Evolutionary conservation across 805 yeast species (phyloP).

Genomic region (Starmerella vitae): DNA sequence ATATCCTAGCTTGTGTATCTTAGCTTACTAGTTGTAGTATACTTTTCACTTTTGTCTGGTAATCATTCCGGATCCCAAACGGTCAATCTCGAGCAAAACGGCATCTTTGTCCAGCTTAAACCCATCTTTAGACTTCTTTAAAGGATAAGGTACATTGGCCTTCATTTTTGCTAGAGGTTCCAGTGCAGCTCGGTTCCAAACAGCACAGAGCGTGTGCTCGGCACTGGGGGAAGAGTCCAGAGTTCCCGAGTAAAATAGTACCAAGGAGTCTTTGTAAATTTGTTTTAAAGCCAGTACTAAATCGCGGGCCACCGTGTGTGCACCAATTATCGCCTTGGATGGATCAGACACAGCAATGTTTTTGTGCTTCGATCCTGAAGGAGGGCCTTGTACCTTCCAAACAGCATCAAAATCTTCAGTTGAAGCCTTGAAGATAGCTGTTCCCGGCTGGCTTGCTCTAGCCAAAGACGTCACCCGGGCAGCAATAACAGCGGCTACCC

Average conservation of each 20-base stretch:
- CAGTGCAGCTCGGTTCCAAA: constrained; percentile 57
- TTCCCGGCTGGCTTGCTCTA: constrained; percentile 32
- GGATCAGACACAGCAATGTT: constrained; percentile 30
- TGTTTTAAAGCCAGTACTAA: constrained; percentile 47
- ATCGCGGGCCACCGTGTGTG: constrained; percentile 48
- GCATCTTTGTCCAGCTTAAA: constrained; percentile 52
- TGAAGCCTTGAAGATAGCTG: constrained; percentile 64
- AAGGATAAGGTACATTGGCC: constrained; percentile 66
- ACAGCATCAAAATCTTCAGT: constrained; percentile 73
- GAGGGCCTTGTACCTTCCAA: constrained; percentile 40
- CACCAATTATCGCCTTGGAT: constrained; percentile 31
- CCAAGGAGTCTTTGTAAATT: constrained; percentile 51
- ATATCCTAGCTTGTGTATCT: neutral
- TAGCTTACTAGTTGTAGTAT: neutral
- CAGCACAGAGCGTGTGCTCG: constrained; percentile 57
- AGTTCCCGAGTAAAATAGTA: constrained; percentile 50
- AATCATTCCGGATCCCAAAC: constrained; percentile 31
- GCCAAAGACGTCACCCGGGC: constrained; percentile 79
- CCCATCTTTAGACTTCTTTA: constrained; percentile 26
- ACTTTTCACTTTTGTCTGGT: neutral
- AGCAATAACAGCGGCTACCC: constrained; percentile 54
- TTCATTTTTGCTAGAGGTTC: constrained; percentile 50
- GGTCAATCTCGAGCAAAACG: constrained; percentile 51
- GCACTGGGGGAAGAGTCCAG: constrained; percentile 28
- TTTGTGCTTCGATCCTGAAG: constrained; percentile 34